Evolutionary conservation across 306 rosid genomes (phyloP).

Genomic region (Ormosia semicastrata): DNA sequence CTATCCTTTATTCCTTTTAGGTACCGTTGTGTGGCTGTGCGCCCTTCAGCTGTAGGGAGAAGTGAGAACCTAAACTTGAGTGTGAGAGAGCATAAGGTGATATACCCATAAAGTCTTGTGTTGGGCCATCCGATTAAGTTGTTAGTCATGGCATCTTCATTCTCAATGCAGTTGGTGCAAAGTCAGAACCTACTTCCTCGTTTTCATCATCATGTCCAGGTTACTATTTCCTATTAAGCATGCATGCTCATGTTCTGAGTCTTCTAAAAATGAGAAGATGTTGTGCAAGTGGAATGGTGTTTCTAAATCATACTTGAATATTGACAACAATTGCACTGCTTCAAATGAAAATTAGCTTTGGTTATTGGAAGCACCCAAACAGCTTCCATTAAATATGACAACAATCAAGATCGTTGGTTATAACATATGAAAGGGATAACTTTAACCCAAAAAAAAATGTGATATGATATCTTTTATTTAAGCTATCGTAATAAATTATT

Average conservation of each 20-base stretch:
- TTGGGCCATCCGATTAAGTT: neutral
- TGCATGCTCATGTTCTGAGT: no score
- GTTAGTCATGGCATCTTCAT: slow-evolving; percentile 40
- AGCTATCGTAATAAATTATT: neutral
- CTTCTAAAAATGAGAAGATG: no score
- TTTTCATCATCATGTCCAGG: slow-evolving; percentile 44
- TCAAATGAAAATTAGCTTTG: neutral
- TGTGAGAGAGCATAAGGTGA: neutral
- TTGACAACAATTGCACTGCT: no score
- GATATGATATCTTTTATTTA: neutral
- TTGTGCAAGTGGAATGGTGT: no score
- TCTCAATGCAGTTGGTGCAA: slow-evolving; percentile 40
- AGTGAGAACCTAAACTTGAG: neutral
- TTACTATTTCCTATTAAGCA: neutral
- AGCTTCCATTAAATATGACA: no score
- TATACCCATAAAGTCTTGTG: neutral
- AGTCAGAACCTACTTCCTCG: slow-evolving; percentile 35
- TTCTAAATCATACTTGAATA: no score
- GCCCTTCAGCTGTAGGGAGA: neutral
- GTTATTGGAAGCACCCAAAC: neutral
- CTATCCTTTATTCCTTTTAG: neutral
- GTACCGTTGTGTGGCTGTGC: slow-evolving; percentile 12
- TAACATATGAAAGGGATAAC: neutral
- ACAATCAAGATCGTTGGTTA: neutral
- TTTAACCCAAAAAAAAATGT: neutral